A percentile compares a stretch with the other conserved stretches of the same genome.
Evolutionary conservation across 2,329 filamentous ascomycete genomes (phyloP).

Genomic region (Neofusicoccum cordaticola): DNA sequence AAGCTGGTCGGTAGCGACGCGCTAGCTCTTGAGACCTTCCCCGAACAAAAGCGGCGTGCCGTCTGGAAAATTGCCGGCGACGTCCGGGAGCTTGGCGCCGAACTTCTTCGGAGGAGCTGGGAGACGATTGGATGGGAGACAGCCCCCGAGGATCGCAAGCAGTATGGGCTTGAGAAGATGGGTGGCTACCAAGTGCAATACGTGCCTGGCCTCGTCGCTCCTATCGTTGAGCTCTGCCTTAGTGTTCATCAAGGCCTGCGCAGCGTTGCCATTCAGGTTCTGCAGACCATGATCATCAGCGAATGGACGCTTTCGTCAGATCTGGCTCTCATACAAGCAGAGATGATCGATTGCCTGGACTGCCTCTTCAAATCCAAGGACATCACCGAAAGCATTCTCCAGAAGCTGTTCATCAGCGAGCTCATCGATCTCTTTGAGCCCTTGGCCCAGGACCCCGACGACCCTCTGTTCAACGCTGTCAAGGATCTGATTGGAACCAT

Average conservation of each 20-base stretch:
- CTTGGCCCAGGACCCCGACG: slow-evolving; percentile 63
- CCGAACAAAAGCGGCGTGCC: slow-evolving; percentile 90
- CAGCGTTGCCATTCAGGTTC: slow-evolving; percentile 83
- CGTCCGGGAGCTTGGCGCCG: slow-evolving; percentile 86
- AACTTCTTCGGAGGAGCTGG: slow-evolving; percentile 82
- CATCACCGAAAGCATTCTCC: slow-evolving; percentile 81
- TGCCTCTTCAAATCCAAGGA: slow-evolving; percentile 84
- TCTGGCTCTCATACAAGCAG: slow-evolving; percentile 84
- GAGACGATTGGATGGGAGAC: slow-evolving; percentile 97
- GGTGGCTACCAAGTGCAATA: slow-evolving; percentile 98
- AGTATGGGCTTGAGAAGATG: slow-evolving; percentile 78
- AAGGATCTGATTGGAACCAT: slow-evolving; percentile 78
- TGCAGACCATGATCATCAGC: slow-evolving; percentile 97
- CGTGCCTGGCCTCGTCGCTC: slow-evolving; percentile 84
- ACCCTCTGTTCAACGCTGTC: slow-evolving; percentile 72
- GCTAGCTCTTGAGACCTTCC: slow-evolving; percentile 89
- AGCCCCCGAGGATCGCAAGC: slow-evolving; percentile 69
- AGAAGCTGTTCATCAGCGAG: slow-evolving; percentile 89
- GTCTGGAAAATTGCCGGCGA: slow-evolving; percentile 99
- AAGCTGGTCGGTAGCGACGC: slow-evolving; percentile 86
- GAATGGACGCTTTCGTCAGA: slow-evolving; percentile 97
- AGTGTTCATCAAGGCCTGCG: slow-evolving; percentile 92
- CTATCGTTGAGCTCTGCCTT: slow-evolving; percentile 89
- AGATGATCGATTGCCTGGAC: slow-evolving; percentile 94
- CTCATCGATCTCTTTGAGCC: slow-evolving; percentile 76